Percentiles rank a stretch among this genome's conserved stretches.
These are phyloP conservation scores for Ceratobasidium sp. DNA, from an alignment of 1,284 basidiomycete genomes.

Conservation along the genomic window DNA sequence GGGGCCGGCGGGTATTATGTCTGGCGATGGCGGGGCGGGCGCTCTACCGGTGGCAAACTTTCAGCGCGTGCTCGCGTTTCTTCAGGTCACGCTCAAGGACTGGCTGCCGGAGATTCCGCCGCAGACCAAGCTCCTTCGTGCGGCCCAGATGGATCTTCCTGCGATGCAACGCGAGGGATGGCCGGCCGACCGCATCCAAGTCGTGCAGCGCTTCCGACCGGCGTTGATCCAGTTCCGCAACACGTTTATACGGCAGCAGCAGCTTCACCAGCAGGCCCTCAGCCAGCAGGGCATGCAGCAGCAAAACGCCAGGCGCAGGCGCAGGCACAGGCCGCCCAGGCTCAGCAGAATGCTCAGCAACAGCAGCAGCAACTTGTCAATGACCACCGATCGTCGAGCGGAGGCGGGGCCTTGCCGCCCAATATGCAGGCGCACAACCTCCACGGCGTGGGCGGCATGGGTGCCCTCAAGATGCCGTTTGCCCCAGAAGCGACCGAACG, in stretches of 20 bases:
- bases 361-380: slow-evolving; percentile 6
- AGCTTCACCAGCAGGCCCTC: neutral
- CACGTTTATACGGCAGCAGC: slow-evolving; percentile 9
- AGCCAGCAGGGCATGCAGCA: neutral
- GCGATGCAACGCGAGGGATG: slow-evolving; percentile 30
- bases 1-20: slow-evolving; percentile 3
- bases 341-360: slow-evolving; percentile 5
- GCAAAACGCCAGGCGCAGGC: neutral
- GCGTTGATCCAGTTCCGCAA: slow-evolving; percentile 1
- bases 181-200: slow-evolving; percentile 11
- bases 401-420: slow-evolving; percentile 25
- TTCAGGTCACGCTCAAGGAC: slow-evolving; percentile 27
- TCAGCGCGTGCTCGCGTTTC: slow-evolving; percentile 12
- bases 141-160: slow-evolving; percentile 15
- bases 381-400: slow-evolving; percentile 28
- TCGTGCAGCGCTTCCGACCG: slow-evolving; percentile 10
- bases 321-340: slow-evolving; percentile 1
- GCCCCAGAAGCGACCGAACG: slow-evolving; percentile 13
- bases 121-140: slow-evolving; percentile 22
- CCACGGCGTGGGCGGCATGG: neutral
- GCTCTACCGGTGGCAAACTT: neutral
- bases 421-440: slow-evolving; percentile 19
- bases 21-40: neutral
- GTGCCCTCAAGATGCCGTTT: slow-evolving; percentile 16
- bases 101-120: slow-evolving; percentile 32